Base-by-base conservation (phyloP, 345 rosid species). In the Gossypium anomalum region DNA sequence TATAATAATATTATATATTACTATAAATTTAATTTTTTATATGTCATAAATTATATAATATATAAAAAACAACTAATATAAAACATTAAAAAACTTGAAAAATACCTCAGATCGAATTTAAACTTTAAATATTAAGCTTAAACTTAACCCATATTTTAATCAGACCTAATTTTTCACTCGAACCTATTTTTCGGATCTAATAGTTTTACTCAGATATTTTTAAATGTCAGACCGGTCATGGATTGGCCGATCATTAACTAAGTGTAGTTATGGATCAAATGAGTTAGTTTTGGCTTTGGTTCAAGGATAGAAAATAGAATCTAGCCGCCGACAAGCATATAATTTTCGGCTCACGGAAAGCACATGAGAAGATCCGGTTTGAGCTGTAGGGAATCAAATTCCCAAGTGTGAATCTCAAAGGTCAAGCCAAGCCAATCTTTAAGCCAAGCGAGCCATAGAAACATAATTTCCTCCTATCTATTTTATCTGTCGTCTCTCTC, bases 31-130 rank as follows among this genome's bases (percentile, higher is more conserved):
- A 34, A 34, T 34, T 1, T 29, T 34, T 34, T 34, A 34, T 34
- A 4, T 34, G 41, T 34, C 0, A 5, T 34, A 34, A 34, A 34
- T 34, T 34, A 34, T 34, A 34, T 5, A 34, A 5, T 34, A 34
- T 34, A 34, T 34, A 0, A 34, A 5, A 5, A 4, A 34, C 1
- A 34, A 34, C 0, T 34, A 34, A 5, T 34, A 34, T 34, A 34
- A 34, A 34, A 34, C 41, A 34, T 4, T 34, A 34, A 34, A 34
- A 34, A 34, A 5, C 41, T 34, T 5, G 7, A 34, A 34, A 34
- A 0, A 34, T 34, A 5, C 0, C 1, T 34, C 6, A 0, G 0
- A 34, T 34, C 0, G 0, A 34, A 5, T 5, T 34, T 34, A 1
- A 1, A 34, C 41, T 5, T 34, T 34, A 0, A 34, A 34, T 5